A percentile compares a stretch with the other conserved stretches of the same genome.
phyloP scores from a whole-genome alignment of 306 rosid genomes.

The Cucurbita maxima region DNA sequence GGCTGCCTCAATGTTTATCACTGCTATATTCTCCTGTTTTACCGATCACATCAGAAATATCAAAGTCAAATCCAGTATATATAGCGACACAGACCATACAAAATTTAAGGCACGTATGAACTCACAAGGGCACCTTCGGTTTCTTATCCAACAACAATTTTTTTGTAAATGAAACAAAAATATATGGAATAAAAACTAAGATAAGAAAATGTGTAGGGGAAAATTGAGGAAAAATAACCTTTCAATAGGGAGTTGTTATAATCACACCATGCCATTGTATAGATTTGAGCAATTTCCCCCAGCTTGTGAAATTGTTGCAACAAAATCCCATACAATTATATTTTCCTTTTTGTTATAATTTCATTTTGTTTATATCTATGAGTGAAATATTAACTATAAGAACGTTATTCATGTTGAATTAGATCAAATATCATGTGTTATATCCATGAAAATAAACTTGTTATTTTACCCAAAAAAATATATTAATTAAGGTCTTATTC shows the following conservation, averaged over 20 bases:
- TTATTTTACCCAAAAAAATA: too few relatives aligned
- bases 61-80: background rate
- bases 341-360: too few relatives aligned
- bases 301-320: too few relatives aligned
- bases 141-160: background rate
- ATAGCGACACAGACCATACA: background rate
- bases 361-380: too few relatives aligned
- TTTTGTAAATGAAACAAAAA: background rate
- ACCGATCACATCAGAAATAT: background rate
- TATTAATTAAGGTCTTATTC: background rate
- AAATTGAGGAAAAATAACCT: too few relatives aligned
- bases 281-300: too few relatives aligned
- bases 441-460: background rate
- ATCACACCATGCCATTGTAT: too few relatives aligned
- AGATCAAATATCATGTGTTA: background rate
- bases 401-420: background rate
- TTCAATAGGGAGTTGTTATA: background rate
- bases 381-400: background rate
- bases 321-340: too few relatives aligned
- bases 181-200: background rate
- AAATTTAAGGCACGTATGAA: background rate
- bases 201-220: background rate
- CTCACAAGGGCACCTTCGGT: background rate
- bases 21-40: conserved; percentile 50
- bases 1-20: conserved; percentile 30